Evolutionary conservation across 139 green algal species (phyloP), one percentile per base, ranked within the genome.

Genomic region (Picochlorum sp.): DNA sequence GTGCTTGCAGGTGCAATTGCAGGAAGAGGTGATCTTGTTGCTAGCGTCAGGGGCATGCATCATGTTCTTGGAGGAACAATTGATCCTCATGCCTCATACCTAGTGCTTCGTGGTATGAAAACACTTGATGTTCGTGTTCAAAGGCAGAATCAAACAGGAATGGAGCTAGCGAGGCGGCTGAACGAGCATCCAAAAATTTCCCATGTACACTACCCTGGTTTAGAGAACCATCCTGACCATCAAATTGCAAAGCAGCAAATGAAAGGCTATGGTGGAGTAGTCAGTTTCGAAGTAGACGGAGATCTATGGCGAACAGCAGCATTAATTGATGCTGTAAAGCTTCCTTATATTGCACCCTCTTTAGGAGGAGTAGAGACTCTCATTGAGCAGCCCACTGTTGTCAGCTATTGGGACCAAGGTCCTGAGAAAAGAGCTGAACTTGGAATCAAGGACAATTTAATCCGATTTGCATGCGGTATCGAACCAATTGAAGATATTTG

Each of bases 321-420:
- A 43, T 89, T 99, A 65, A 91, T 99, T 31, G 93, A 99, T 67
- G 56, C 41, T 16, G 77, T 90, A 20, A 73, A 68, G 52, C 74
- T 99, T 40, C 93, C 93, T 2, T 98, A 98, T 85, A 99, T 99
- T 55, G 93, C 91, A 22, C 93, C 93, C 5, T 94, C 81, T 7
- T 74, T 99, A 39, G 93, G 93, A 7, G 93, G 93, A n/a, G 88
- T 96, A 29, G 93, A 99, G 75, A 84, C 70, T 2, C 77, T 99
- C 20, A 97, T 98, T 55, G 93, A 99, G 76, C 94, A 98, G 82
- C 93, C 93, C 9, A 94, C 93, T 13, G 80, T 99, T 30, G 85
- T 97, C 40, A 60, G 66, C 58, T 89, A 88, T 72, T 89, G 78
- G 85, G 80, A 87, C 59, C 79, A 85, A 64, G 86, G 87, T 1